A percentile compares a stretch with the other conserved stretches of the same genome.
phyloP scores from a whole-genome alignment of 2,329 filamentous ascomycete genomes.

The Simplicillium sp. region DNA sequence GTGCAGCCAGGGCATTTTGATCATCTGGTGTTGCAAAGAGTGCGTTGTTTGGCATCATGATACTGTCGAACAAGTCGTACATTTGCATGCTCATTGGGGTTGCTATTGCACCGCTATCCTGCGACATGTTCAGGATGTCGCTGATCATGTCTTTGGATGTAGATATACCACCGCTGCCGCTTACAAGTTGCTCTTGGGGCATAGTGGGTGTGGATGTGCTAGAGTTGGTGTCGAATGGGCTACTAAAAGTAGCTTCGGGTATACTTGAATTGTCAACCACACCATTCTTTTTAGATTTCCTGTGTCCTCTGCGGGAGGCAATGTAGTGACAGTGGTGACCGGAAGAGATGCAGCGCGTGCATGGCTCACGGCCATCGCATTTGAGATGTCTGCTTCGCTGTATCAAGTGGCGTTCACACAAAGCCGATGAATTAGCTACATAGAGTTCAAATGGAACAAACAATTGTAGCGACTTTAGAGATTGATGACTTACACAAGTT shows the following conservation, averaged over 20 bases:
- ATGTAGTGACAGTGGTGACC: slow-evolving; percentile 59
- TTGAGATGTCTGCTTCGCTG: slow-evolving; percentile 62
- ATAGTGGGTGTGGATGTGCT: too few species aligned
- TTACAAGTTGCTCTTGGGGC: too few species aligned
- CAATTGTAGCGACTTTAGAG: too few species aligned
- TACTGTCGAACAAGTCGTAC: slow-evolving; percentile 15
- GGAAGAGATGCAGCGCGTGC: slow-evolving; percentile 52
- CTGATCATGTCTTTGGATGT: background rate
- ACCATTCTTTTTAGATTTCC: background rate
- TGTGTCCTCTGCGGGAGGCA: slow-evolving; percentile 62
- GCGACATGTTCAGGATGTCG: too few species aligned
- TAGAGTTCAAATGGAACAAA: too few species aligned
- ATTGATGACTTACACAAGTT: too few species aligned
- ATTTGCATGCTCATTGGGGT: background rate
- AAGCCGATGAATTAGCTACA: too few species aligned
- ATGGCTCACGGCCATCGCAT: slow-evolving; percentile 62
- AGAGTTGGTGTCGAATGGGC: background rate
- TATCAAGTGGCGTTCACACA: too few species aligned
- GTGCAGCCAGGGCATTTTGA: background rate
- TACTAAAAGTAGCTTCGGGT: too few species aligned
- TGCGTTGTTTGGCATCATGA: background rate
- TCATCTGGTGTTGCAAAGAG: background rate
- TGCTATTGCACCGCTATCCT: background rate
- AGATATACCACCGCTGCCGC: too few species aligned
- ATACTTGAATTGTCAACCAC: background rate